Conservation (phyloP, 768 basidiomycete genomes). For the Pleurotus tuoliensis region DNA sequence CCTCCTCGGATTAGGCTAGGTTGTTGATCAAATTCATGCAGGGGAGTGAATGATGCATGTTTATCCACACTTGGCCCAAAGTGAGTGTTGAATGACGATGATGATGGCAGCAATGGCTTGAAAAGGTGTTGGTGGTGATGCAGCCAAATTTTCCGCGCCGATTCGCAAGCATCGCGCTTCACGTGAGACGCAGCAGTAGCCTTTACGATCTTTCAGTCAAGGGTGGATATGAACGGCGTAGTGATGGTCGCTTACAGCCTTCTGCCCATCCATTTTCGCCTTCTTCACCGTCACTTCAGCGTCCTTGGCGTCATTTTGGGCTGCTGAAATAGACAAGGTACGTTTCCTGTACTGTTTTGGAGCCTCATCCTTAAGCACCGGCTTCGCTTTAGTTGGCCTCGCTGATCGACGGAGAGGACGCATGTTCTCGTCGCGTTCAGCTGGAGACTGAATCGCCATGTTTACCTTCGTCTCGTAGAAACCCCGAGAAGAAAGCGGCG, state of each 20-base stretch:
- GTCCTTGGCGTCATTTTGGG: background rate
- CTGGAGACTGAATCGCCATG: background rate
- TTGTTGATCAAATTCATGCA: slow-evolving; percentile 39
- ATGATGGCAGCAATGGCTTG: slow-evolving; percentile 40
- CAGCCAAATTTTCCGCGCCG: slow-evolving; percentile 43
- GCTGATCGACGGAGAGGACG: background rate
- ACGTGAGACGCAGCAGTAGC: slow-evolving; percentile 34
- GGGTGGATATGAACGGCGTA: background rate
- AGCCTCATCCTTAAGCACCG: background rate
- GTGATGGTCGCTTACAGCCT: slow-evolving; percentile 7
- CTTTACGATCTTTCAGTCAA: slow-evolving; percentile 19
- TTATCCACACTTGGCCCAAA: slow-evolving; percentile 25
- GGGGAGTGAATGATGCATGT: slow-evolving; percentile 26
- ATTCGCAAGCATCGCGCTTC: slow-evolving; percentile 34
- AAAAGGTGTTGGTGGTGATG: slow-evolving; percentile 40
- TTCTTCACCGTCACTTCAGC: slow-evolving; percentile 3
- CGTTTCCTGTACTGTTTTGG: slow-evolving; percentile 1
- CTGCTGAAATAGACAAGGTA: background rate
- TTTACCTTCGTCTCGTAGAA: background rate
- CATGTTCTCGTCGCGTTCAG: background rate
- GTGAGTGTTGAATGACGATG: slow-evolving; percentile 31
- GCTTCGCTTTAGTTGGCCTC: background rate
- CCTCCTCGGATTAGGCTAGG: slow-evolving; percentile 51
- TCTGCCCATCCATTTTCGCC: slow-evolving; percentile 8
- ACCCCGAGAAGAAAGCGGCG: background rate